phyloP scores from a whole-genome alignment of 2,329 filamentous ascomycete genomes.

The Ophiocordyceps camponoti-rufipedis region DNA sequence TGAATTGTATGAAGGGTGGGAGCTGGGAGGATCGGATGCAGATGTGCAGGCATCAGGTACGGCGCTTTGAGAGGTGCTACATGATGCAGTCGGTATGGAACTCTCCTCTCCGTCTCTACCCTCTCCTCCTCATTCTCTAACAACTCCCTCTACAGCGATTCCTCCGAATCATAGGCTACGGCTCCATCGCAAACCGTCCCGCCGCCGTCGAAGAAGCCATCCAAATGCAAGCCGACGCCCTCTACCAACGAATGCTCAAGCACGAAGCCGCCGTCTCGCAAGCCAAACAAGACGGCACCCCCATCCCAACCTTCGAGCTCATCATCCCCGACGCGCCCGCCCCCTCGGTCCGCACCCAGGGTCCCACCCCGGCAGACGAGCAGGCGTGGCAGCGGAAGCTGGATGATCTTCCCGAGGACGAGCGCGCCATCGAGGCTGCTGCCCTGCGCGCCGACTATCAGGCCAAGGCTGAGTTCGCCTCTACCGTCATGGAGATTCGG shows the following conservation, averaged over 20 bases:
- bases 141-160: slow-evolving; percentile 42
- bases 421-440: slow-evolving; percentile 43
- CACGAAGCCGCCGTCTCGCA: slow-evolving; percentile 62
- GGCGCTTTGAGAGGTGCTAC: slow-evolving; percentile 71
- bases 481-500: slow-evolving; percentile 34
- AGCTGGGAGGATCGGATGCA: slow-evolving; percentile 49
- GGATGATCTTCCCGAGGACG: slow-evolving; percentile 36
- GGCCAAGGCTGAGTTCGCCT: slow-evolving; percentile 40
- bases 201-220: slow-evolving; percentile 65
- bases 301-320: slow-evolving; percentile 39
- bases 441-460: slow-evolving; percentile 44
- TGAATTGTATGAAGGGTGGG: slow-evolving; percentile 63
- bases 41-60: slow-evolving; percentile 65
- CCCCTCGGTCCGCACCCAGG: slow-evolving; percentile 7
- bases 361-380: slow-evolving; percentile 26
- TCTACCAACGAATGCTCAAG: slow-evolving; percentile 73
- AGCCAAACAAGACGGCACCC: slow-evolving; percentile 43
- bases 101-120: not conserved
- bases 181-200: slow-evolving; percentile 46
- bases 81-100: slow-evolving; percentile 58
- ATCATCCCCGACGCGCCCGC: slow-evolving; percentile 23
- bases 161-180: slow-evolving; percentile 76
- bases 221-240: slow-evolving; percentile 84
- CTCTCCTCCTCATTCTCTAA: not conserved
- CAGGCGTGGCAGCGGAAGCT: slow-evolving; percentile 34